Evolutionary conservation across 257 asterid species (phyloP), one percentile per base, ranked within the genome.

Genomic region (Ajuga chamaepitys): DNA sequence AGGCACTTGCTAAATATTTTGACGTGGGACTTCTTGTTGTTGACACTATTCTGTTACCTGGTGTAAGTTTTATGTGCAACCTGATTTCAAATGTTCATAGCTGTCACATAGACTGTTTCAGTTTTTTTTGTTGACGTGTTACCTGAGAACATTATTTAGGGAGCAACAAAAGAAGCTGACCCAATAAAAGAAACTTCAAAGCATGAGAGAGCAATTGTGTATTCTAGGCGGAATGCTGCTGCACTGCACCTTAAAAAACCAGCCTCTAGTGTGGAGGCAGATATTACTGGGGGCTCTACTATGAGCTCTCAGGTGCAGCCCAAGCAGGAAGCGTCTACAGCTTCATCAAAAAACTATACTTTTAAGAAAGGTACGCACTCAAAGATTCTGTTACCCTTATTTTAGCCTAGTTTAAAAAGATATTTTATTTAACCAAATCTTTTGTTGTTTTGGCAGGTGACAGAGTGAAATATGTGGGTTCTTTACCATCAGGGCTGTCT

Each of bases 261-360:
- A 38, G 76, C 88, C 62, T 87, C 96, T 28, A 84, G 96, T 64
- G 95, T 85, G 64, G 98, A 87, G 80, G 96, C 96, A 71, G 96
- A 86, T 75, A 85, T 87, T 61, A 82, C 95, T 58, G 95, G 94
- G 45, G 88, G 94, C 55, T 84, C 95, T 70, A 73, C 85, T 6
- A 45, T 89, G 62, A 81, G 85, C 68, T 80, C 96, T 64, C 89
- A 78, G 25, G 88, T 82, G 51, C 95, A 74, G 76, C 98, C 97
- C 56, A 93, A 87, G 85, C 98, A 81, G 85, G 98, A 89, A 84
- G 84, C 84, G 13, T 85, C 97, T 70, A 87, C 96, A 38, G 97
- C 96, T 55, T 76, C 97, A 62, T 89, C 98, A 9, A 85, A 86
- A 74, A 83, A 73, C 71, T 81, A 81, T 73, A 76, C 84, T 40